phyloP scores from a whole-genome alignment of 495 filamentous ascomycete genomes.

The Talaromyces liani region DNA sequence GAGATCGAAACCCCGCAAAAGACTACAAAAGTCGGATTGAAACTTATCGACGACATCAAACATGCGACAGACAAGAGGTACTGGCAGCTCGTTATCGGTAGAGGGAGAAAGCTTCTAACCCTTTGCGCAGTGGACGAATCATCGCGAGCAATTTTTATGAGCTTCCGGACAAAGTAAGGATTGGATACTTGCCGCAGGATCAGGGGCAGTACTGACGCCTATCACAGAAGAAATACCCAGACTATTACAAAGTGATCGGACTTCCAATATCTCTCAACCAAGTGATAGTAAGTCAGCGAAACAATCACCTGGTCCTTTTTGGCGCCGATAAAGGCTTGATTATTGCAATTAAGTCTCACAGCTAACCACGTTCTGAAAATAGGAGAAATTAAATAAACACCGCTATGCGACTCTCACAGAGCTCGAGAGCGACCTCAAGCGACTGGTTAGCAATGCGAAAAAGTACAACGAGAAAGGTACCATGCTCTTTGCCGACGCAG shows the following conservation, averaged over 20 bases:
- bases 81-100: constrained; percentile 14
- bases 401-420: constrained; percentile 56
- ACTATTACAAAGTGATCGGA: constrained; percentile 65
- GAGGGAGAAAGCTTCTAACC: not conserved
- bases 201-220: not conserved
- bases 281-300: constrained; percentile 45
- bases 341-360: not conserved
- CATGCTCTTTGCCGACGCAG: constrained; percentile 62
- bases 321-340: not conserved
- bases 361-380: not conserved
- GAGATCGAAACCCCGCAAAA: constrained; percentile 46
- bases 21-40: constrained; percentile 59
- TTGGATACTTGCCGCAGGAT: not conserved
- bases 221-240: constrained; percentile 45
- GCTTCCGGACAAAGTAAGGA: constrained; percentile 48
- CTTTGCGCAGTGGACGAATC: constrained; percentile 28
- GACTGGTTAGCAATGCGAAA: constrained; percentile 70
- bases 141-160: constrained; percentile 66
- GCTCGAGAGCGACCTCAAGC: constrained; percentile 68
- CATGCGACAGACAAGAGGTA: constrained; percentile 68
- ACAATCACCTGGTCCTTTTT: not conserved
- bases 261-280: constrained; percentile 70
- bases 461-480: constrained; percentile 59
- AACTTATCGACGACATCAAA: constrained; percentile 57
- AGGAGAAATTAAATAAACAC: constrained; percentile 53